Base-by-base conservation (phyloP, 1,284 basidiomycete species). In the Porodaedalea pini region DNA sequence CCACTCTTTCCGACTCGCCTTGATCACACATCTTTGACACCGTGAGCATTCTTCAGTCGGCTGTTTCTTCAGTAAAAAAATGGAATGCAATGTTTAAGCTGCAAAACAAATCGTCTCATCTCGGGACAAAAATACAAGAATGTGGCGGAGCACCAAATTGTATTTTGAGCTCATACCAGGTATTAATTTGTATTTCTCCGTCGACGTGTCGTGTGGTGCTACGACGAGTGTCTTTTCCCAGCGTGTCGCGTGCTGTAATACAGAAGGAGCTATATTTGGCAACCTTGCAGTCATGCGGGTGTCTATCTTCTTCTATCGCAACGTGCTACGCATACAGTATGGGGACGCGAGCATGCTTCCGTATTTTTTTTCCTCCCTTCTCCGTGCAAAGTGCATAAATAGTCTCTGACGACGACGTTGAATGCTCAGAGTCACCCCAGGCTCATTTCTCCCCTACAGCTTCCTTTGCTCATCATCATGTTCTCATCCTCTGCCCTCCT, bases 401-500 rank as follows among this genome's bases (percentile, higher is more conserved):
- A 57, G 39, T 36, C 27, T 19, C 39, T 21, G 19, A n/a, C 31
- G 25, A 7, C 21, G 17, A n/a, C 19, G 8, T 36, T 23, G n/a
- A 32, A 52, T 37, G 23, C 17, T 19, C 40, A 27, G 39, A n/a
- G 23, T 37, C 19, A 29, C 41, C 27, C 2, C 41, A 23, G 17
- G n/a, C 17, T 32, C 49, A 27, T 29, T 19, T 21, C 40, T 31
- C 8, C 23, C 39, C 51, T 29, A 5, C 32, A n/a, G 50, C 39
- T 50, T 40, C 19, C 41, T 43, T 36, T 10, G 21, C 36, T 44
- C 36, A 29, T 19, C 57, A 53, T 37, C 60, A 74, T 73, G 71
- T 66, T 70, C 50, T 63, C 62, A 32, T 56, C 63, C 19, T 52
- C 69, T 34, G 71, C 71, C 56, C 60, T 78, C n/a, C 68, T 80